Percentiles rank a stretch among this genome's conserved stretches.
Evolutionary conservation across 2,329 filamentous ascomycete genomes (phyloP).

Genomic region (Exophiala alcalophila): DNA sequence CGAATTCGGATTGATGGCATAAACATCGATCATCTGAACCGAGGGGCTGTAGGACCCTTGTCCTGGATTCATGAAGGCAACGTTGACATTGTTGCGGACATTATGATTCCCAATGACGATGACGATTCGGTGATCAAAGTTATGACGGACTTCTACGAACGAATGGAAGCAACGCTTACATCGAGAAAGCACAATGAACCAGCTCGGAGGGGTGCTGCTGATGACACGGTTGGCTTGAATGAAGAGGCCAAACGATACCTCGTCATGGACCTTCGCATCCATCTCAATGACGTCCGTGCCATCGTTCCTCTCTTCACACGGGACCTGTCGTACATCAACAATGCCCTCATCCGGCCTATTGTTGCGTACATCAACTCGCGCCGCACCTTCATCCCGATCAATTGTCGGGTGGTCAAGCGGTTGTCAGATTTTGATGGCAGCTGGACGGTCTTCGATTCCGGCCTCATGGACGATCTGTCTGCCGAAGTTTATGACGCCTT

Average conservation of each 20-base stretch:
- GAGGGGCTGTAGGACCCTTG: constrained; percentile 88
- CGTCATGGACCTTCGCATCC: constrained; percentile 90
- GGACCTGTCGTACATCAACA: constrained; percentile 92
- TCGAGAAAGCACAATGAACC: constrained; percentile 25
- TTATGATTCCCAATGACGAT: constrained; percentile 86
- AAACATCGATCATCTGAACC: constrained; percentile 93
- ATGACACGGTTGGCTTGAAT: constrained; percentile 19
- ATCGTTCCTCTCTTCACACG: constrained; percentile 88
- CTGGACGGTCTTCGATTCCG: constrained; percentile 92
- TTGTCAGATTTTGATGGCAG: constrained; percentile 87
- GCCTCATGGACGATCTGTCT: constrained; percentile 87
- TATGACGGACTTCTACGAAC: constrained; percentile 95
- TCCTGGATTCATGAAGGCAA: constrained; percentile 98
- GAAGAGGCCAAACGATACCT: constrained; percentile 71
- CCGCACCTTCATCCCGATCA: constrained; percentile 91
- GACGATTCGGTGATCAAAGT: constrained; percentile 90
- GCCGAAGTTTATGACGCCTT: constrained; percentile 93
- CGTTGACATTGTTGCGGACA: constrained; percentile 91
- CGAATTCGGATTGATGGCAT: constrained; percentile 87
- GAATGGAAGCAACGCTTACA: constrained; percentile 66
- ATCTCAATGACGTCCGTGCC: constrained; percentile 91
- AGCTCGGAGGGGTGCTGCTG: constrained; percentile 6
- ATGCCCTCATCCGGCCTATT: constrained; percentile 89
- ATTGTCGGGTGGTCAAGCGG: constrained; percentile 89
- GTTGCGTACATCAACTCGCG: constrained; percentile 97